Percentiles rank a stretch among this genome's conserved stretches.
Evolutionary conservation across 164 flowering plant genomes (phyloP).

Genomic region (Annona cherimola): DNA sequence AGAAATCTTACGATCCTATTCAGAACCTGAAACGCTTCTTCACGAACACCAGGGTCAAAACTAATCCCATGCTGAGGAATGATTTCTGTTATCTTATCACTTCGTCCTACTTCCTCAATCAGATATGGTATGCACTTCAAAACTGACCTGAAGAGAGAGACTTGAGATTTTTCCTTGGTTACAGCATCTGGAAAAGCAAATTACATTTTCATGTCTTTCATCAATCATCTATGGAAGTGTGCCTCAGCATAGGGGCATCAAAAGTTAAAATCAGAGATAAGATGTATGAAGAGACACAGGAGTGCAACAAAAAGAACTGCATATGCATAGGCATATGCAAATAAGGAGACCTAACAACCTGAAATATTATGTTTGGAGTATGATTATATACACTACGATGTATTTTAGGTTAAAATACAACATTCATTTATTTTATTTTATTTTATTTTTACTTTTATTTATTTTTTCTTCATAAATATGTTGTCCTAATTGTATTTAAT

Average conservation of each 20-base stretch:
- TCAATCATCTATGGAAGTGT: not conserved
- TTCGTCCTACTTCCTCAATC: conserved; percentile 93
- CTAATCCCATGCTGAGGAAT: conserved; percentile 99
- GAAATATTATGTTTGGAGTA: too few relatives aligned
- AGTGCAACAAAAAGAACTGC: not conserved
- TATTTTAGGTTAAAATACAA: too few relatives aligned
- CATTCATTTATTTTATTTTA: too few relatives aligned
- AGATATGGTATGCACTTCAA: conserved; percentile 94
- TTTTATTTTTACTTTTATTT: too few relatives aligned
- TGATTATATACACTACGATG: too few relatives aligned
- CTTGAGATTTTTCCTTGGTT: conserved; percentile 92
- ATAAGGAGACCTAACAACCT: not conserved
- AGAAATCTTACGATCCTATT: conserved; percentile 81
- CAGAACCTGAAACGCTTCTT: conserved; percentile 93
- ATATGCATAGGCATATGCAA: too few relatives aligned
- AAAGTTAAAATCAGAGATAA: too few relatives aligned
- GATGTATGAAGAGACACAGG: not conserved
- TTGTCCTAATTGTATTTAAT: too few relatives aligned
- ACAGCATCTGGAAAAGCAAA: conserved; percentile 64
- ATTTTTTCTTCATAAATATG: too few relatives aligned
- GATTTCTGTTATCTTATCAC: conserved; percentile 91
- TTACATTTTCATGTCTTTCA: not conserved
- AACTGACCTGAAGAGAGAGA: conserved; percentile 88
- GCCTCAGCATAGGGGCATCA: not conserved
- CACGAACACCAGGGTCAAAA: conserved; percentile 98